Evolutionary conservation across 1,284 basidiomycete genomes (phyloP).

Genomic region (Somion occarium): DNA sequence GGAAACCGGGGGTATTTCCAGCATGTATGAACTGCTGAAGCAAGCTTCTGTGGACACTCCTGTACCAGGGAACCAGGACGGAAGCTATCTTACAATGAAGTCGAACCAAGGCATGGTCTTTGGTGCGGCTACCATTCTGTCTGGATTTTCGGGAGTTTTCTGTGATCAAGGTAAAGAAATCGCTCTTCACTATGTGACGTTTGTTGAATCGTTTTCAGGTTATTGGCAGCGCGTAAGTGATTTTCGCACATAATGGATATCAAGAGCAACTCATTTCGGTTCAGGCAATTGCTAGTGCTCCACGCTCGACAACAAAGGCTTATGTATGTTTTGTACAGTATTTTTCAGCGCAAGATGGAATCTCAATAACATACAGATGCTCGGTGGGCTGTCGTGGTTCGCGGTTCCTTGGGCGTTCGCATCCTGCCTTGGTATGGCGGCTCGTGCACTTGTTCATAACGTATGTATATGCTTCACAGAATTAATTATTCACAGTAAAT

Average conservation of each 20-base stretch:
- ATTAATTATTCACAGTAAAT: no score
- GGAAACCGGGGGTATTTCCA: conserved; percentile 53
- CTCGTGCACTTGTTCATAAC: conserved; percentile 43
- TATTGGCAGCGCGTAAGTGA: conserved; percentile 44
- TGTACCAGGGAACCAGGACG: conserved; percentile 60
- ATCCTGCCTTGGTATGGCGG: conserved; percentile 51
- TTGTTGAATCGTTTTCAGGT: conserved; percentile 23
- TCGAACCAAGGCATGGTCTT: conserved; percentile 52
- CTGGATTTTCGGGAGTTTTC: conserved; percentile 44
- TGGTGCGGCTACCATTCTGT: conserved; percentile 40
- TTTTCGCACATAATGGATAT: not conserved
- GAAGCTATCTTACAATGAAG: conserved; percentile 70
- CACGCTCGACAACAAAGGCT: conserved; percentile 44
- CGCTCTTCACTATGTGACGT: not conserved
- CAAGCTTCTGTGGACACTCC: conserved; percentile 43
- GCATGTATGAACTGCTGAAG: conserved; percentile 57
- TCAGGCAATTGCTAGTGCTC: conserved; percentile 45
- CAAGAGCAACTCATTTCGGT: not conserved
- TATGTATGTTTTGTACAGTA: conserved; percentile 30
- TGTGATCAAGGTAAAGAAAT: conserved; percentile 41
- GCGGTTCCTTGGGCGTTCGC: conserved; percentile 57
- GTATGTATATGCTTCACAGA: conserved; percentile 19
- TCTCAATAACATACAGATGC: conserved; percentile 33
- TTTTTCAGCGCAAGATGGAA: not conserved
- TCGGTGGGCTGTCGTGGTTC: conserved; percentile 61